Conservation (phyloP, 805 yeast species). For the Wickerhamiella brachini region DNA sequence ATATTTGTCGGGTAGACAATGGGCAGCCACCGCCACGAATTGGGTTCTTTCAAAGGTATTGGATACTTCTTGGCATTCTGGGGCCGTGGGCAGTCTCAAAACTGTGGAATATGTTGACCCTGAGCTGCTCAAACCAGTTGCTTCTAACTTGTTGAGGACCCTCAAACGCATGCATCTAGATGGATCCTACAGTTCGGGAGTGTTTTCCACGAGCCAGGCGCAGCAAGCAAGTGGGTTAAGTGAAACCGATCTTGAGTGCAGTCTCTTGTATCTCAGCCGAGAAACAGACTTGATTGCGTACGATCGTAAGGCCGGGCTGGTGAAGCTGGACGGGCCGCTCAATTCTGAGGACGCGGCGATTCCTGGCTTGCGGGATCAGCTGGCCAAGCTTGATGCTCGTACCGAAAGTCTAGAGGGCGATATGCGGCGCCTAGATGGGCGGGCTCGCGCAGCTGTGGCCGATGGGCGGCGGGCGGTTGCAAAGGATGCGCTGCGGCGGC, state of each 20-base stretch:
- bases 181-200: not conserved
- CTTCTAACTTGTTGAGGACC: slow-evolving; percentile 7
- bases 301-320: slow-evolving; percentile 8
- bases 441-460: not conserved
- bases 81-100: slow-evolving; percentile 16
- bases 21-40: not conserved
- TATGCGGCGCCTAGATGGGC: not conserved
- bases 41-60: slow-evolving; percentile 10
- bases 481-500: slow-evolving; percentile 18
- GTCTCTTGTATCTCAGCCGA: slow-evolving; percentile 17
- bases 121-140: slow-evolving; percentile 9
- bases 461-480: slow-evolving; percentile 14
- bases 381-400: slow-evolving; percentile 1
- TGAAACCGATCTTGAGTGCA: slow-evolving; percentile 16
- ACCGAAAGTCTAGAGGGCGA: not conserved
- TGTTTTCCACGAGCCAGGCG: slow-evolving; percentile 11
- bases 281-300: slow-evolving; percentile 12
- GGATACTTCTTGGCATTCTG: slow-evolving; percentile 15
- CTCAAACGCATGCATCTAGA: slow-evolving; percentile 7
- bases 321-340: slow-evolving; percentile 13
- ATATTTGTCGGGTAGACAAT: not conserved
- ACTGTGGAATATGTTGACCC: slow-evolving; percentile 18
- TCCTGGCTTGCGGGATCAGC: slow-evolving; percentile 6
- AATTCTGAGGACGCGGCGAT: slow-evolving; percentile 10
- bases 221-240: slow-evolving; percentile 4